Conservation (phyloP, 2,329 filamentous ascomycete species). For the Lasiodiplodia theobromae region DNA sequence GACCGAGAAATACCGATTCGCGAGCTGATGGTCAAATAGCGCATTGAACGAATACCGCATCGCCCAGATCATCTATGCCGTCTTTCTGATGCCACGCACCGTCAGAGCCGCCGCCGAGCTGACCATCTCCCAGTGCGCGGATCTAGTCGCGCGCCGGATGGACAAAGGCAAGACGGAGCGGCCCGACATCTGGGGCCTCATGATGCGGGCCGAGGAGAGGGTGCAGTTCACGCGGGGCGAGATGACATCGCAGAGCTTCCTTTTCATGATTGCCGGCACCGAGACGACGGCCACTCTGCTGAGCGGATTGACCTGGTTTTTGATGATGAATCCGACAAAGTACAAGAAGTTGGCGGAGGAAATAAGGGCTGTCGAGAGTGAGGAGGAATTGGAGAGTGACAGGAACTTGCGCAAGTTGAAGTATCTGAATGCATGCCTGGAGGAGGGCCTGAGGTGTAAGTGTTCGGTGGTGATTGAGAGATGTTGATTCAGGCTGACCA, state of each 20-base stretch:
- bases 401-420: neutral
- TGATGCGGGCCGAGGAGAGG: constrained; percentile 6
- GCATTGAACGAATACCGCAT: no score
- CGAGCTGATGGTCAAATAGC: no score
- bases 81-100: neutral
- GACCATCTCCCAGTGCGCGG: neutral
- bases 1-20: no score
- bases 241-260: constrained; percentile 1
- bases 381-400: neutral
- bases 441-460: constrained; percentile 47
- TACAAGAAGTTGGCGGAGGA: constrained; percentile 5
- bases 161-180: constrained; percentile 1
- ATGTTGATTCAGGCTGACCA: constrained; percentile 41
- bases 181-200: constrained; percentile 1
- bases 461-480: constrained; percentile 50
- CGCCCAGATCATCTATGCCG: no score
- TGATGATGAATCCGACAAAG: constrained; percentile 36
- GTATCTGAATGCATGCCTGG: constrained; percentile 38
- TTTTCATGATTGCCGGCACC: constrained; percentile 6
- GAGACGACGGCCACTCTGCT: constrained; percentile 11
- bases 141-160: constrained; percentile 1
- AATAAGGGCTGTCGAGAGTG: neutral
- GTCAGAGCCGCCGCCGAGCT: neutral
- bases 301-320: constrained; percentile 39
- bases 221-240: neutral